Base-by-base conservation (phyloP, 2,329 filamentous ascomycete genomes). In the Cercospora janseana region DNA sequence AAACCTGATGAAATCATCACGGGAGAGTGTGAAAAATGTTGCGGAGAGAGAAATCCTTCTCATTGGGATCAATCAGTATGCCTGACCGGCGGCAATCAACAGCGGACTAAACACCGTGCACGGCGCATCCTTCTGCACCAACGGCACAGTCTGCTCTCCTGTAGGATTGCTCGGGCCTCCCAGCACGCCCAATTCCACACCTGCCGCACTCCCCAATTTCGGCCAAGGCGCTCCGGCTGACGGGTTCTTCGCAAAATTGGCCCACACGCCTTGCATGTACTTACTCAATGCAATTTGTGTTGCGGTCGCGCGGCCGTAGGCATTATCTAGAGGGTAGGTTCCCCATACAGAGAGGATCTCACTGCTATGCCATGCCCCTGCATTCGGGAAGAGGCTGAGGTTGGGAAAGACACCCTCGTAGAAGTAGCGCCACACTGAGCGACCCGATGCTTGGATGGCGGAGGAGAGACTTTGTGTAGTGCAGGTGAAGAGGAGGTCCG, bases 291-390 rank as follows among this genome's bases (percentile, higher is more conserved):
- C 54, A n/a, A 53, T 47, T 35, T 59, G 51, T 18, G 37, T 41
- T 6, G 16, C 31, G n/a, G 59, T 62, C 12, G 55, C 54, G 9
- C 28, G 31, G 4, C 48, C 47, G n/a, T 48, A 38, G 7, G 47
- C 16, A 16, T 57, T 51, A 9, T 41, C 21, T 12, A 55, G 42
- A 10, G 60, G 47, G 24, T 59, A 59, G 3, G 60, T 57, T n/a
- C 60, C 58, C 34, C 54, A 62, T 2, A 61, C 53, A 16, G 53
- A 34, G 8, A 53, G 51, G 8, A 71, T 64, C 31, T 72, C 69
- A 4, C 59, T 57, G 12, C 49, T 51, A 41, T 72, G 69, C 34
- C 65, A 72, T 2, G 63, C 67, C 2, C 66, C 65, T 6, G 44
- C 38, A 29, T 55, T 51, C 1, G 56, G 57, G 31, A 54, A 57